Base-by-base conservation (phyloP, 345 rosid genomes). In the Linum lewisii region DNA sequence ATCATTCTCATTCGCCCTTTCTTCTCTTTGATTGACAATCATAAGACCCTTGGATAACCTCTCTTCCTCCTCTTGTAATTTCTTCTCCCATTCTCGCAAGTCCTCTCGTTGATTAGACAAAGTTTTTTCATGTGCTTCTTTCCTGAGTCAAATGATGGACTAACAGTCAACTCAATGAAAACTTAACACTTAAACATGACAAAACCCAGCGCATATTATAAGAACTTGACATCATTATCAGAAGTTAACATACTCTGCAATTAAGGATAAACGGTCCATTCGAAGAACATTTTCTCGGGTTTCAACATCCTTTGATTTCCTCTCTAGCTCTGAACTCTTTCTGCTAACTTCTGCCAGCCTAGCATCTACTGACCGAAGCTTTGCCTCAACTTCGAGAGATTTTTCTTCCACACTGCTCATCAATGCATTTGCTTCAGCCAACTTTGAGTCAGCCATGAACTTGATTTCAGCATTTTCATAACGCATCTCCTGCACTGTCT, bases 91-190 rank as follows among this genome's bases (percentile, higher is more conserved):
- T 65, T 89, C 97, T 64, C 75, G 82, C 79, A 89, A 76, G 71
- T 93, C 97, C 60, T 93, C 99, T 74, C 97, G 80, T 78, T 89
- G 99, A 80, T 85, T 80, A 51, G 88, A 79, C 38, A 93, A 78
- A 60, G 72, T 63, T 23, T 63, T 67, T 64, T 89, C 94, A 21
- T 82, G 85, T 22, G 82, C 72, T 59, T 87, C 97, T 69, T 85
- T 84, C 79, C 99, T 93, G 81, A 72, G 32, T 34, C 38, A 34
- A 47, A 42, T 8, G 21, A 23, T 36, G 64, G 25, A 53, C 24
- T 51, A 57, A 51, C 61, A 53, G 34, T 29, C 34, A 29, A 5
- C 34, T 29, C 5, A 26, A 29, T 14, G 47, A 36, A 22, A 18
- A 29, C 58, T 24, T 58, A 36, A 24, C 50, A 68, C 44, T 20